phyloP scores from a whole-genome alignment of 176 grass and related monocot genomes.

The Themeda triandra region DNA sequence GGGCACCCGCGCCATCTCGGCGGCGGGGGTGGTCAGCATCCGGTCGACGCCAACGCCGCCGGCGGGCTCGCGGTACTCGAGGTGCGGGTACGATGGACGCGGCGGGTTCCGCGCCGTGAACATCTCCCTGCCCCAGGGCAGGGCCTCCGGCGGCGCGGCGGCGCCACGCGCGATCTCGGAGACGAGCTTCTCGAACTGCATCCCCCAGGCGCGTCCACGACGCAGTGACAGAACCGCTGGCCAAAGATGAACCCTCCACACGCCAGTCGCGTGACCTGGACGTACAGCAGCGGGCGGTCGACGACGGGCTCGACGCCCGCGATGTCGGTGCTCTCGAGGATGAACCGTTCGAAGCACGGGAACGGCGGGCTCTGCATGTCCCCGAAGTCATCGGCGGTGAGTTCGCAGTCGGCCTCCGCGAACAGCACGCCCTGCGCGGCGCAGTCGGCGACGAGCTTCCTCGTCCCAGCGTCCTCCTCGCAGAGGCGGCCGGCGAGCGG shows the following conservation, averaged over 20 bases:
- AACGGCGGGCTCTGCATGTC: constrained; percentile 58
- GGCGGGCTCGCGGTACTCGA: constrained; percentile 49
- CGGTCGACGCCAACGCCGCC: neutral
- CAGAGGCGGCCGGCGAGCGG: constrained; percentile 63
- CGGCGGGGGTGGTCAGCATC: neutral
- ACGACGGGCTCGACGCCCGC: constrained; percentile 37
- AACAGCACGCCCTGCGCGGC: constrained; percentile 61
- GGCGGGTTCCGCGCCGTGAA: constrained; percentile 37
- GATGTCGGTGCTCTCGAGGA: constrained; percentile 34
- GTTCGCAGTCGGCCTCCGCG: constrained; percentile 58
- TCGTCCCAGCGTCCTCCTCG: neutral
- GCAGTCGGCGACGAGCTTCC: constrained; percentile 72
- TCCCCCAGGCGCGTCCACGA: constrained; percentile 55
- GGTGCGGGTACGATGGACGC: constrained; percentile 35
- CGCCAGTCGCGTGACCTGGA: constrained; percentile 64
- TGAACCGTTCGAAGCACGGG: constrained; percentile 55
- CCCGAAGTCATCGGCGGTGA: constrained; percentile 46
- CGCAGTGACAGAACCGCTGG: constrained; percentile 55
- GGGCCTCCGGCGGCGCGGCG: constrained; percentile 24
- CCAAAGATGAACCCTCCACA: constrained; percentile 75
- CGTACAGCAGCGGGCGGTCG: constrained; percentile 44
- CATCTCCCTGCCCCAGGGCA: constrained; percentile 59
- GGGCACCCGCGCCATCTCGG: constrained; percentile 11
- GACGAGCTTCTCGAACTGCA: constrained; percentile 65
- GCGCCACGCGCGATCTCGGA: constrained; percentile 59